Evolutionary conservation across 768 basidiomycete genomes (phyloP), one percentile per base, ranked within the genome.

Genomic region (Kwoniella heveanensis): DNA sequence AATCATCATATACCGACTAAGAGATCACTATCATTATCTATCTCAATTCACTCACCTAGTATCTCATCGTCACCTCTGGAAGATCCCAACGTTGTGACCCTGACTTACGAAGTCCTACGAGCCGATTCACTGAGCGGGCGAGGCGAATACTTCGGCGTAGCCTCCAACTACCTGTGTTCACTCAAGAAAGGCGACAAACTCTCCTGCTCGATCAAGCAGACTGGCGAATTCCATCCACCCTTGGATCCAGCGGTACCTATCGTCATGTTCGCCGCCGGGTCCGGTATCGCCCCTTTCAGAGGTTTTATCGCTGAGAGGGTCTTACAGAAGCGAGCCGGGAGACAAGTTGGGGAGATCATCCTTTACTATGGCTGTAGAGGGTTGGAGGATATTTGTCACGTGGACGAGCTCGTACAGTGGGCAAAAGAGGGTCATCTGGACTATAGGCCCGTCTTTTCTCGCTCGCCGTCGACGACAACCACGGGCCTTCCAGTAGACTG

Each of bases 251-350:
- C 55, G 6, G 71, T 78, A n/a, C 83, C 83, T 9, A 75, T 85
- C 32, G 74, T 85, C 29, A 81, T 84, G 78, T 82, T 83, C 66
- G 82, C 81, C 36, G 83, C 83, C 21, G 84, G 84, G 6, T 80
- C 83, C 2, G 84, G 84, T 3, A 66, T 85, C 15, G 82, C 84
- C 3, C 84, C 84, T 0, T 83, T 85, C 81, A 80, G 84, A 44
- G 83, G 82, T 0, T 85, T 85, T 78, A 79, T 85, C 46, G 84
- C 84, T 71, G 84, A 85, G 65, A 81, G 84, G 6, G 82, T 83
- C 21, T 68, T 80, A 54, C 83, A 84, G 71, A 83, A 82, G 66
- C 59, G 47, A 32, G 78, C 82, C 9, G 83, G 83, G 0, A 70
- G 83, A 13, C 76, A 82, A 22, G 82, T 84, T 8, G 83, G 82